Evolutionary conservation across 306 rosid genomes (phyloP), one percentile per base, ranked within the genome.

Genomic region (Rosa chinensis): DNA sequence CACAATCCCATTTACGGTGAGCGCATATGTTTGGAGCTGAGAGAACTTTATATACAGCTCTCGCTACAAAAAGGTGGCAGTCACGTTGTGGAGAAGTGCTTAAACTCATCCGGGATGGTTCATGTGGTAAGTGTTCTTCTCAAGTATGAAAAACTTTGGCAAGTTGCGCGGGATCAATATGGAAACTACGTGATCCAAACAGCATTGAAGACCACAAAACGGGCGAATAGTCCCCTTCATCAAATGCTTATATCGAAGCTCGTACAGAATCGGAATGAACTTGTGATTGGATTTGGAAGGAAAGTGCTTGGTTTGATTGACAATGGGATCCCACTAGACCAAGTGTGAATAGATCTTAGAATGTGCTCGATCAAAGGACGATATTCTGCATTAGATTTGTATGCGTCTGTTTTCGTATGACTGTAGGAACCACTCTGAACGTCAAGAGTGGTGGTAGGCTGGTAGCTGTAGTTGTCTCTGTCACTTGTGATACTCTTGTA

Each of bases 31-130:
- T 35, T 1, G 53, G 21, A 48, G 50, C 68, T 83, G 21, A 68
- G 11, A 48, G 74, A 78, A 42, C 47, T 68, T 11, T 74, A 21
- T 14, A 6, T 49, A n/a, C 49, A 58, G 3, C 70, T 83, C 42
- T 83, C 77, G 1, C n/a, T 12, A 5, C 79, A 68, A 21, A 68
- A 79, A 74, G 72, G 66, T 25, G 82, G 82, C 18, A 83, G 86
- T 28, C 76, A 67, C 5, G 83, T 83, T 17, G 80, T 78, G 10
- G 82, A 83, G 71, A 74, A 58, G 63, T 83, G 86, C 77, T 58
- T 83, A 35, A 48, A 67, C 42, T 73, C 76, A 11, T 5, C 1
- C 0, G 78, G 61, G 13, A 56, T 68, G 68, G 72, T 23, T 7
- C 21, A 20, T n/a, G 82, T 74, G 52, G 70, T 74, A 18, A 8